Conservation (phyloP, 441 rosid genomes). For the Viola pubescens region DNA sequence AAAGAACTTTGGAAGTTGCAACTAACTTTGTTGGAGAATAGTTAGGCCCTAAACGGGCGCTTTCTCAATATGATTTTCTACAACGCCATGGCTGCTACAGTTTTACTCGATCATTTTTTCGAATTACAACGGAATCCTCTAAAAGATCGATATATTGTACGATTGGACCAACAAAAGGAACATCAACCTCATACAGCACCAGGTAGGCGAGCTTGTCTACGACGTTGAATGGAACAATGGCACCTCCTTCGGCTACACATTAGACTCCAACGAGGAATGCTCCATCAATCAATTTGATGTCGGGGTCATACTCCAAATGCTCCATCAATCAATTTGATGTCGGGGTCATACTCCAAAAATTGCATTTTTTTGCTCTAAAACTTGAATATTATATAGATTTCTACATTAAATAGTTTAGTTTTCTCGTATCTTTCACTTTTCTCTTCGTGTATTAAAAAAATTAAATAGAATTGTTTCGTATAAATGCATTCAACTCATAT, state of each 20-base stretch:
- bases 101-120: constrained; percentile 62
- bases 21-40: too few species aligned
- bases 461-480: too few species aligned
- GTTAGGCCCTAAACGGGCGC: too few species aligned
- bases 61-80: too few species aligned
- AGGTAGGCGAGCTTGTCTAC: constrained; percentile 51
- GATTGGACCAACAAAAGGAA: constrained; percentile 78
- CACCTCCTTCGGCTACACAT: constrained; percentile 54
- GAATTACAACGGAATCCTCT: constrained; percentile 58
- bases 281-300: constrained; percentile 41
- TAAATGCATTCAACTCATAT: too few species aligned
- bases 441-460: too few species aligned
- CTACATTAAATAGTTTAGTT: too few species aligned
- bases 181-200: constrained; percentile 65
- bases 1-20: too few species aligned
- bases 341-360: constrained; percentile 60
- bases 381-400: too few species aligned
- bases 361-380: constrained; percentile 8
- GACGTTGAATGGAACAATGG: constrained; percentile 90
- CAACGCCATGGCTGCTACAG: constrained; percentile 65
- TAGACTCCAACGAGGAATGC: constrained; percentile 38
- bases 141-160: constrained; percentile 75
- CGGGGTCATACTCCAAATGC: constrained; percentile 62
- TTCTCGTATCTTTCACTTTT: too few species aligned
- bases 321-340: constrained; percentile 41